Conservation (phyloP, 805 yeast genomes). For the Yarrowia osloensis region DNA sequence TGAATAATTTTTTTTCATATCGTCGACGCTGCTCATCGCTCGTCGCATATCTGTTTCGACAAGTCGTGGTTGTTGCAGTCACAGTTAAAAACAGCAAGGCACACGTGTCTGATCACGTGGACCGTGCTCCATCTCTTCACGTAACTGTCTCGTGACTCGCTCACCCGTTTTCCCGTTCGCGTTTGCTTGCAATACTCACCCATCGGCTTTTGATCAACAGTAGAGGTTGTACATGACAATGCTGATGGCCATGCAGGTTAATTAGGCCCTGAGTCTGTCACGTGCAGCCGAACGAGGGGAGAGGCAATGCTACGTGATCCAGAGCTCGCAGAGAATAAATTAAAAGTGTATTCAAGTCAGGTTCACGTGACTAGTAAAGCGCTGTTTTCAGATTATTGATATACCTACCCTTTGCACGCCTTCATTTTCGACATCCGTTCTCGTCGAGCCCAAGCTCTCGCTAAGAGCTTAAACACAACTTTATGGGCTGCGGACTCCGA, state of each 20-base stretch:
- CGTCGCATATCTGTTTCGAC: background rate
- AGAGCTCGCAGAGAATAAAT: background rate
- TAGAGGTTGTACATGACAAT: constrained; percentile 21
- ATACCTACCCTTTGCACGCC: background rate
- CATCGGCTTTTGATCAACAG: constrained; percentile 23
- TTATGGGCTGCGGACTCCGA: background rate
- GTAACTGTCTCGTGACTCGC: background rate
- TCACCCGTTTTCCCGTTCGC: background rate
- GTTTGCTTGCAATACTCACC: background rate
- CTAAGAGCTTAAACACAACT: background rate
- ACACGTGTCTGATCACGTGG: background rate
- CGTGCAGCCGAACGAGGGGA: background rate
- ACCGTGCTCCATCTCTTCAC: background rate
- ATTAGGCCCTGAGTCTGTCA: constrained; percentile 3
- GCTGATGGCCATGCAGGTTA: constrained; percentile 23
- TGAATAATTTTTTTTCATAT: background rate
- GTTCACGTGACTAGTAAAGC: background rate
- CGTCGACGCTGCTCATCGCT: background rate
- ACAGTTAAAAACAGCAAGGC: background rate
- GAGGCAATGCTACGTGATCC: background rate
- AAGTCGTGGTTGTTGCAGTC: background rate
- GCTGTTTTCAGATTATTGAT: too few relatives aligned
- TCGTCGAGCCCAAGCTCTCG: background rate
- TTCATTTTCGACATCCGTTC: background rate
- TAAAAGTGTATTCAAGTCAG: too few relatives aligned